Evolutionary conservation across 129 eudicot genomes (phyloP), one percentile per base, ranked within the genome.

Genomic region (Lonicera japonica): DNA sequence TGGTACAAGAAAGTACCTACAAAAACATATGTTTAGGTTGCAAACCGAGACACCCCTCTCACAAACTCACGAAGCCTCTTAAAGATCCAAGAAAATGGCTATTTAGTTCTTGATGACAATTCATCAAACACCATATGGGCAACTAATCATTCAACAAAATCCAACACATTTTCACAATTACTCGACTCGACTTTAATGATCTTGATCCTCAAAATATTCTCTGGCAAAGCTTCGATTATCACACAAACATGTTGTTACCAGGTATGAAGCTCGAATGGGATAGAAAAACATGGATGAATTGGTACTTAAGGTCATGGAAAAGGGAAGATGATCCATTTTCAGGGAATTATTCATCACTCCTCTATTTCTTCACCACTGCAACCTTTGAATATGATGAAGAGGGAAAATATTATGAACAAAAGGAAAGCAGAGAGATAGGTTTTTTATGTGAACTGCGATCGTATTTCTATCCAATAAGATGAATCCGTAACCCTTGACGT

Each of bases 241-340:
- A n/a, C n/a, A n/a, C n/a, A n/a, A n/a, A n/a, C n/a, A n/a, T n/a
- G n/a, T n/a, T n/a, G n/a, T n/a, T n/a, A n/a, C n/a, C n/a, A n/a
- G n/a, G n/a, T 23, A 82, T 78, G 92, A 79, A 77, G 38, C 79
- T 88, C 3, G 94, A 86, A 4, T 81, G 78, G 89, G 80, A 70
- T 40, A 11, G 66, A 11, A 68, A 59, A 72, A 52, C 76, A 0
- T 82, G 89, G 10, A 25, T 72, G 8, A 60, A 74, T 39, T 69
- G 85, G 57, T 19, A 25, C 34, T 18, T 88, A 3, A 72, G 14
- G n/a, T 77, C 95, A 0, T 85, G 95, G 96, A 82, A 63, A 55
- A n/a, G 29, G 18, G 7, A 7, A 0, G 66, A 38, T 11, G 78
- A 89, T 46, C 95, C 96, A 0, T 64, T 69, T 8, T 18, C 75